Evolutionary conservation across 139 green algal species (phyloP), one percentile per base, ranked within the genome.

Genomic region (Asterochloris erici): DNA sequence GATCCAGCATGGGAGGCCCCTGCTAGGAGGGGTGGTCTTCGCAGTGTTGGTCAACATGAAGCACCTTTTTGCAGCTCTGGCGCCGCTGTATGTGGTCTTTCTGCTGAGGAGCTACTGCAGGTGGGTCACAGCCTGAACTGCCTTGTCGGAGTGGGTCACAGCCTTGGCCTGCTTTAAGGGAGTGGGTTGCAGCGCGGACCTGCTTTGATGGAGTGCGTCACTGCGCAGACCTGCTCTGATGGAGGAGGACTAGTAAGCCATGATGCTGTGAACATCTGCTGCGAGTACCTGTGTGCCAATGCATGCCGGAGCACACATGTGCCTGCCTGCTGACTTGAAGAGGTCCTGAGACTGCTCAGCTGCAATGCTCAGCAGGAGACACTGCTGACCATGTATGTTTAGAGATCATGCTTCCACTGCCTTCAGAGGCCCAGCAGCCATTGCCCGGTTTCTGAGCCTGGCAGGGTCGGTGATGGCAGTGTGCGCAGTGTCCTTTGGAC

Each of bases 41-140:
- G 87, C 96, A 6, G 81, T 87, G n/a, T 91, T 99, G 38, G 83
- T 99, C 54, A 95, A 95, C 86, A 78, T 95, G 75, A 99, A 99
- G 90, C 96, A 99, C 89, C 88, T 99, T 54, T 99, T 96, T 85
- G 89, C 93, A 9, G 94, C 94, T 76, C 89, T 92, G 11, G 96
- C 87, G 6, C 96, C 96, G 12, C 84, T 92, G 9, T 98, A 93
- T 84, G 89, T 95, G 23, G 88, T 96, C 0, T 94, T 94, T 85
- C 84, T 99, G 29, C 86, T 98, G 16, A 79, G 87, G 14, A 74
- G 87, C 73, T 89, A 95, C 79, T 93, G 90, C 79, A 86, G 89
- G 82, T 86, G 63, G 61, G 69, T 54, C 38, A 10, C 38, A 54
- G 38, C 38, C 38, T 6, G 38, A 6, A 54, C 38, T 54, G 38